Percentiles rank a stretch among this genome's conserved stretches.
Conservation (phyloP, 495 filamentous ascomycete genomes). For the Tuber indicum region DNA sequence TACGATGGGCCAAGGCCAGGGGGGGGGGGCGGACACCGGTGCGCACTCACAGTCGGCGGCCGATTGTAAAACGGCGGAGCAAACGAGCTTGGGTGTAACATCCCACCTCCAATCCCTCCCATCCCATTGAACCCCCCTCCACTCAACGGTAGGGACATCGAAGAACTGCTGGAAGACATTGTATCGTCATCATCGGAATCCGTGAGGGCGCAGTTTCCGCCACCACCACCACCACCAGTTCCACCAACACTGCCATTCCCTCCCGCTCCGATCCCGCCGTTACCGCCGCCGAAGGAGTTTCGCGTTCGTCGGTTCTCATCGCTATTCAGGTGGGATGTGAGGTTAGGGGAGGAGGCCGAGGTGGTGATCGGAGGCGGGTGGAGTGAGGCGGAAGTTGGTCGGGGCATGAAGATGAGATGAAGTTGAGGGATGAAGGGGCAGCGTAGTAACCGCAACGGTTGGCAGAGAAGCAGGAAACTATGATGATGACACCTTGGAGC, state of each 20-base stretch:
- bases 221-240: conserved; percentile 11
- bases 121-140: conserved; percentile 20
- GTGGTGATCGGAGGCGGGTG: conserved; percentile 34
- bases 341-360: conserved; percentile 30
- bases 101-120: conserved; percentile 21
- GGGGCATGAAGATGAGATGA: conserved; percentile 26
- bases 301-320: conserved; percentile 25
- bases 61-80: conserved; percentile 84
- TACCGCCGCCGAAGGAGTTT: conserved; percentile 10
- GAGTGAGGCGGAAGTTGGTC: conserved; percentile 19
- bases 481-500: conserved; percentile 3
- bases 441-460: conserved; percentile 1
- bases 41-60: conserved; percentile 56
- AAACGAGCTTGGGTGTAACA: conserved; percentile 55
- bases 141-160: conserved; percentile 22
- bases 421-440: conserved; percentile 9
- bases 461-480: not conserved
- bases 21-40: not conserved
- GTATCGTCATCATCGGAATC: conserved; percentile 28
- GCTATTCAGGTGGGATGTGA: conserved; percentile 9
- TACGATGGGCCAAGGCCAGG: not conserved
- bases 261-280: conserved; percentile 11
- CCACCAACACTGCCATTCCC: conserved; percentile 1
- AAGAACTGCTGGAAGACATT: conserved; percentile 31
- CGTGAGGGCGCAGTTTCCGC: conserved; percentile 11